phyloP scores from a whole-genome alignment of 495 filamentous ascomycete genomes.

The Neurospora hispaniola region DNA sequence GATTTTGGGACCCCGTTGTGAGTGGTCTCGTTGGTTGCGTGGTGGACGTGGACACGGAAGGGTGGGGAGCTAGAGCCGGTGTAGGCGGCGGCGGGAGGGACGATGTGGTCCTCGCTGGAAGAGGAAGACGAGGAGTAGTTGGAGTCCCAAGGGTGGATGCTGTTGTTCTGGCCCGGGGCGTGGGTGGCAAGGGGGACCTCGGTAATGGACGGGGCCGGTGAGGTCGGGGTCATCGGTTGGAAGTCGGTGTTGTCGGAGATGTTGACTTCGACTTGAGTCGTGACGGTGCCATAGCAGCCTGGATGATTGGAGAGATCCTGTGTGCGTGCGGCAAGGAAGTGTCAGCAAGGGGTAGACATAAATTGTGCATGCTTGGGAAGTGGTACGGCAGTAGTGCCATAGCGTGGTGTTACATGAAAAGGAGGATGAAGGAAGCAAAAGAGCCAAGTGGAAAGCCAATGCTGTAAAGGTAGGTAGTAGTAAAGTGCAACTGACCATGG shows the following conservation, averaged over 20 bases:
- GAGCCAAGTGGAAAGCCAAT: neutral
- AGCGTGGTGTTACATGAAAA: constrained; percentile 1
- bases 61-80: neutral
- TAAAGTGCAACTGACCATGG: neutral
- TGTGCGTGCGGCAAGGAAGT: neutral
- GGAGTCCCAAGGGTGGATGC: constrained; percentile 5
- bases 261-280: constrained; percentile 27
- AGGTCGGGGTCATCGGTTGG: constrained; percentile 6
- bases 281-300: constrained; percentile 23
- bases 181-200: neutral
- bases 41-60: neutral
- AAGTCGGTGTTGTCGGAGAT: constrained; percentile 15
- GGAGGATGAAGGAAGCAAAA: neutral
- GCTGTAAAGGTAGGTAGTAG: too few relatives aligned
- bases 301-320: constrained; percentile 4
- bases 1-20: neutral
- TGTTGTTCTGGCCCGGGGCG: constrained; percentile 6
- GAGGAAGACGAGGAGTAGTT: constrained; percentile 7
- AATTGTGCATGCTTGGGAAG: neutral
- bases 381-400: neutral
- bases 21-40: neutral
- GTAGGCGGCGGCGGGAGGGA: neutral
- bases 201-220: constrained; percentile 8
- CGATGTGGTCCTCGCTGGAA: neutral
- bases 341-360: neutral